A percentile compares a stretch with the other conserved stretches of the same genome.
phyloP scores from a whole-genome alignment of 192 early-diverging fungal species.

The Coemansia sp. region DNA sequence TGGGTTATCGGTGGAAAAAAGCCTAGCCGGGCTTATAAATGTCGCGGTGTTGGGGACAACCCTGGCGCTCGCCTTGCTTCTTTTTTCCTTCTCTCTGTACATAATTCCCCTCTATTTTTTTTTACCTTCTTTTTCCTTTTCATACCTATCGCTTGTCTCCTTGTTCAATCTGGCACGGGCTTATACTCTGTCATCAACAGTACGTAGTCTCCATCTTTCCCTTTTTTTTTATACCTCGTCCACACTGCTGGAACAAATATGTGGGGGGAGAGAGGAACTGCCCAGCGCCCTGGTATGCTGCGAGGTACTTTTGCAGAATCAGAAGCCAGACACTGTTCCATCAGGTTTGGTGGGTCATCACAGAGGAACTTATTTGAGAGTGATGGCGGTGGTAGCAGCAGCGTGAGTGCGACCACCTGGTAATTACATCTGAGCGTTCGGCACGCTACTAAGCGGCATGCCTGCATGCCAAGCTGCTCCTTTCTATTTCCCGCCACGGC shows the following conservation, averaged over 20 bases:
- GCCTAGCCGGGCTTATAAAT: background rate
- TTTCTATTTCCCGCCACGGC: background rate
- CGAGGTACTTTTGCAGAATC: background rate
- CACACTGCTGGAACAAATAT: background rate
- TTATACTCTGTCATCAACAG: background rate
- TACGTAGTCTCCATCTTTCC: background rate
- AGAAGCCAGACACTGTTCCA: background rate
- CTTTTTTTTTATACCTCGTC: background rate
- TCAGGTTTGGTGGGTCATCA: background rate
- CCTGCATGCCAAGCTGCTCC: background rate
- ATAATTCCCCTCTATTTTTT: background rate
- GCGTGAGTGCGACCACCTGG: background rate
- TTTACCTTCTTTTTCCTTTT: background rate
- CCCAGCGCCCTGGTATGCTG: background rate
- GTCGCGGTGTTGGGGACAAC: background rate
- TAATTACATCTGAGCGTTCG: background rate
- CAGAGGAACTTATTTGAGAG: background rate
- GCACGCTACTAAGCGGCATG: background rate
- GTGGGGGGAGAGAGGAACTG: background rate
- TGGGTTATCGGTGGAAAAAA: background rate
- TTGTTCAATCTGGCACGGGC: background rate
- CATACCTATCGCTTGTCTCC: background rate
- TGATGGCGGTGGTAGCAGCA: background rate
- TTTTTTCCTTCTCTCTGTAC: background rate
- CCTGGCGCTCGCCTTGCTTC: background rate